These are phyloP conservation scores for Gremmenia infestans DNA, from an alignment of 2,329 filamentous ascomycete genomes.

Conservation along the genomic window DNA sequence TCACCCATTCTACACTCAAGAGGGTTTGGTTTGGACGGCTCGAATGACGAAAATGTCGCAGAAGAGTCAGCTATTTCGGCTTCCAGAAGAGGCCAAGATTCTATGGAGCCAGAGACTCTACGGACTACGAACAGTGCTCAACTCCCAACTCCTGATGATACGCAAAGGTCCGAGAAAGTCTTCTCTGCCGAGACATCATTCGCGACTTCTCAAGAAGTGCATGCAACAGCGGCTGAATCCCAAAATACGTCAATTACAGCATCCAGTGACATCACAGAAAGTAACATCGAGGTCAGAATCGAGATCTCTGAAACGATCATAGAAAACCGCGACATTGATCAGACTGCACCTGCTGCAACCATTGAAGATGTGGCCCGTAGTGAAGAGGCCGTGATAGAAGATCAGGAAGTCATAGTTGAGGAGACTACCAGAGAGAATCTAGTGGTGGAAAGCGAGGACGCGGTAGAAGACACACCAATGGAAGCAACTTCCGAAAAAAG, in stretches of 20 bases:
- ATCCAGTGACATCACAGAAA: background rate
- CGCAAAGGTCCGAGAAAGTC: slow-evolving; percentile 15
- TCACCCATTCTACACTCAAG: background rate
- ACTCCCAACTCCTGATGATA: slow-evolving; percentile 26
- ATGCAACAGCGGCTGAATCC: background rate
- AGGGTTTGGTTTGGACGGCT: slow-evolving; percentile 18
- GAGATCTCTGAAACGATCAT: background rate
- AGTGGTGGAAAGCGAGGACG: background rate
- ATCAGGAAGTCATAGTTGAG: background rate
- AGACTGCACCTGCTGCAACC: too few species aligned
- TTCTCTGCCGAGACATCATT: slow-evolving; percentile 15
- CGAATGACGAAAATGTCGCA: slow-evolving; percentile 13
- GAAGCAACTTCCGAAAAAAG: background rate
- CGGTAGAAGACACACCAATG: background rate
- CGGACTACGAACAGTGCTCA: slow-evolving; percentile 9
- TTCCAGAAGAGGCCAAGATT: background rate
- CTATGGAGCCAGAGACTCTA: background rate
- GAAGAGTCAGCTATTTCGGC: background rate
- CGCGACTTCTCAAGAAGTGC: background rate
- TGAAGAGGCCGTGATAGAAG: background rate
- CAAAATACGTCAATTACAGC: background rate
- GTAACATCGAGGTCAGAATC: background rate
- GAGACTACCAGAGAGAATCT: background rate
- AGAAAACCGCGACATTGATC: background rate
- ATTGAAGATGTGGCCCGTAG: background rate